Percentiles rank a stretch among this genome's conserved stretches.
Conservation (phyloP, 176 grass and related monocot genomes). For the Tillandsia leiboldiana region DNA sequence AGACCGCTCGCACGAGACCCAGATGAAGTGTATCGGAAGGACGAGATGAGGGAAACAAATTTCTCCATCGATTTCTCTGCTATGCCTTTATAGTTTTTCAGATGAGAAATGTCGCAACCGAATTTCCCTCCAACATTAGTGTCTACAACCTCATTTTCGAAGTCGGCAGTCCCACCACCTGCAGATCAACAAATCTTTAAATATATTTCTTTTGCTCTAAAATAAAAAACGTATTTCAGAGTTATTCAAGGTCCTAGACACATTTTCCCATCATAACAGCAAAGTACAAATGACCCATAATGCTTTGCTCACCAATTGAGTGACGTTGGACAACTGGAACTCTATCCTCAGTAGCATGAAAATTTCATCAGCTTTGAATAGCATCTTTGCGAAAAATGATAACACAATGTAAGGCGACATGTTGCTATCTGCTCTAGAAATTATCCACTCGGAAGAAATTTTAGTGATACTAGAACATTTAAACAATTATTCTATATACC, state of each 20-base stretch:
- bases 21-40: constrained; percentile 59
- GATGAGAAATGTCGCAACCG: constrained; percentile 77
- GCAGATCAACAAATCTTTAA: constrained; percentile 14
- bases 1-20: constrained; percentile 83
- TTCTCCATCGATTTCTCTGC: constrained; percentile 95
- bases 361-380: too few species aligned
- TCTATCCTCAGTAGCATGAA: too few species aligned
- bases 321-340: too few species aligned
- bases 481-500: background rate
- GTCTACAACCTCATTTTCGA: constrained; percentile 10
- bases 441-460: too few species aligned
- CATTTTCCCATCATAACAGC: too few species aligned
- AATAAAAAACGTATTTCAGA: background rate
- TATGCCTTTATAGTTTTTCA: constrained; percentile 63
- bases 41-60: constrained; percentile 59
- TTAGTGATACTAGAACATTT: background rate
- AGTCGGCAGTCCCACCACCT: constrained; percentile 17
- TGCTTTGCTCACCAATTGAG: too few species aligned
- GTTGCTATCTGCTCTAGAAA: too few species aligned
- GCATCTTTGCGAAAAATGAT: too few species aligned
- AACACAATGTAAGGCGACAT: too few species aligned
- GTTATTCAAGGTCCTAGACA: background rate
- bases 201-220: background rate
- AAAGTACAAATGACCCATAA: too few species aligned
- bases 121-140: constrained; percentile 40